These are phyloP conservation scores for Rhododendron molle DNA, from an alignment of 148 eudicot genomes.

Conservation along the genomic window DNA sequence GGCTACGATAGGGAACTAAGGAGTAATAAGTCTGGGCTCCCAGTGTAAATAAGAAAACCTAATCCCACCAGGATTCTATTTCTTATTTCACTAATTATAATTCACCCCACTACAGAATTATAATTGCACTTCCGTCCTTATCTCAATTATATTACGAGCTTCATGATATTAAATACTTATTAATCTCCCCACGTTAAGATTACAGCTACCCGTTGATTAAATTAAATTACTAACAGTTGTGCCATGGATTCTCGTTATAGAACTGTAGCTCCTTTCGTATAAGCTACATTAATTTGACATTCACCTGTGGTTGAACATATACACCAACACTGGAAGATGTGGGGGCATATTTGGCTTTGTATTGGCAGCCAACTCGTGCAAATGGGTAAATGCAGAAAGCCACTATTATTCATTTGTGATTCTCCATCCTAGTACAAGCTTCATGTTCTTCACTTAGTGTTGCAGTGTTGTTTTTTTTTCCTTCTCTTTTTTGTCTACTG, in stretches of 20 bases:
- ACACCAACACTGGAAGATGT: conserved; percentile 85
- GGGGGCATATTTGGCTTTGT: conserved; percentile 70
- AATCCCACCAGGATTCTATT: no score
- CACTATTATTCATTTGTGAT: conserved; percentile 55
- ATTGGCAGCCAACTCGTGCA: conserved; percentile 85
- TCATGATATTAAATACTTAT: no score
- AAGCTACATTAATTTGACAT: conserved; percentile 1
- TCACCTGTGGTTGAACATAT: conserved; percentile 50
- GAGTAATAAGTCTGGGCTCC: no score
- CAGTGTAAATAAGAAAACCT: no score
- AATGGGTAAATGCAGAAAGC: conserved; percentile 76
- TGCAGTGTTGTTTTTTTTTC: conserved; percentile 3
- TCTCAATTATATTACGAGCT: no score
- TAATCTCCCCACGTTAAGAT: no score
- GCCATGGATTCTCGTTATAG: not conserved
- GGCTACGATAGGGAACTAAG: no score
- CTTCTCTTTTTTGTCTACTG: not conserved
- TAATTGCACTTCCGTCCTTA: no score
- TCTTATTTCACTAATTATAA: no score
- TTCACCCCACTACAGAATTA: no score
- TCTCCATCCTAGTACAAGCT: conserved; percentile 60
- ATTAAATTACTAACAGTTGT: no score
- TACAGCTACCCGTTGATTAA: no score
- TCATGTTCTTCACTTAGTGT: not conserved
- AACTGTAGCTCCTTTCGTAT: conserved; percentile 2